A percentile compares a stretch with the other conserved stretches of the same genome.
Evolutionary conservation across 2,329 filamentous ascomycete genomes (phyloP).

Genomic region (Neodidymelliopsis sp.): DNA sequence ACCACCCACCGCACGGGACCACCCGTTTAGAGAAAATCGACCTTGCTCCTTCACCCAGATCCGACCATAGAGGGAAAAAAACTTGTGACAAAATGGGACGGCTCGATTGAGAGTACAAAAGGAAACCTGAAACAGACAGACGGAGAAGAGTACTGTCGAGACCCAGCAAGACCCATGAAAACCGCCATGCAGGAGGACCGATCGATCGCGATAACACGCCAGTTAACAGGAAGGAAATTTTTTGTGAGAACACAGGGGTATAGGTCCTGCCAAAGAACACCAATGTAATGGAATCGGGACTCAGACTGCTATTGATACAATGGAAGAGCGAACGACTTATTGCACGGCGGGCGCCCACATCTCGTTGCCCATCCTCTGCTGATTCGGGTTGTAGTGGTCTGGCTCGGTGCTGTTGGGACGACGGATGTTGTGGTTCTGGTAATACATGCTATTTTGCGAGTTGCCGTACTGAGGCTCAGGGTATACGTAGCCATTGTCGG

Average conservation of each 20-base stretch:
- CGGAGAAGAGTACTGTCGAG: constrained; percentile 22
- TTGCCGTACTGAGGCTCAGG: constrained; percentile 74
- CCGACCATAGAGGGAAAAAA: constrained; percentile 30
- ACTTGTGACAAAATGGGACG: constrained; percentile 38
- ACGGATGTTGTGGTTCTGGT: constrained; percentile 72
- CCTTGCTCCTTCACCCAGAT: constrained; percentile 19
- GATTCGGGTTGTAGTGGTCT: constrained; percentile 57
- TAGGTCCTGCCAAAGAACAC: constrained; percentile 50
- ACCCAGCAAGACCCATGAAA: constrained; percentile 33
- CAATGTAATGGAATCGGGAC: constrained; percentile 43
- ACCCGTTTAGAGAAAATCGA: constrained; percentile 14
- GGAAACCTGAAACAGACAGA: constrained; percentile 25
- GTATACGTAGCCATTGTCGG: constrained; percentile 79
- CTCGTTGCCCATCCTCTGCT: constrained; percentile 47
- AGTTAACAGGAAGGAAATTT: constrained; percentile 41
- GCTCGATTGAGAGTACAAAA: constrained; percentile 32
- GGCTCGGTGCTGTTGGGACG: constrained; percentile 77
- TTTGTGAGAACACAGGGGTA: constrained; percentile 50
- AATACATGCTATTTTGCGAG: constrained; percentile 71
- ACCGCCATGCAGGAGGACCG: constrained; percentile 36
- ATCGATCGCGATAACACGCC: constrained; percentile 40
- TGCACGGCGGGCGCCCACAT: constrained; percentile 55
- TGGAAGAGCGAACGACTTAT: constrained; percentile 35
- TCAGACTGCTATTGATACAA: constrained; percentile 44
- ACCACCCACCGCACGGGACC: constrained; percentile 25